Evolutionary conservation across 2,329 filamentous ascomycete species (phyloP).

Genomic region (Calonectria leucothoes): DNA sequence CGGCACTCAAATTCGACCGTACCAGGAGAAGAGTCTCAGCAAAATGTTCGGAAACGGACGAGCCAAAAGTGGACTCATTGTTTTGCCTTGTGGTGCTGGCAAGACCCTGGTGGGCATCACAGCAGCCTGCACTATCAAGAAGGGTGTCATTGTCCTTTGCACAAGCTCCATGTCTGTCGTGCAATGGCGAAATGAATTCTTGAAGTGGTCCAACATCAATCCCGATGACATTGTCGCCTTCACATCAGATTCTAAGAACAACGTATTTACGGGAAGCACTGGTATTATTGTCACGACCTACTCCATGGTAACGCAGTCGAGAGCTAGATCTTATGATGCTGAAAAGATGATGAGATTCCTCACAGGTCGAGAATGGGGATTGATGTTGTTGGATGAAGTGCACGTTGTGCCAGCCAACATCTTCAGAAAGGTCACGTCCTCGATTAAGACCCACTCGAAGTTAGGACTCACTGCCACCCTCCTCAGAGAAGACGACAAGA

Average conservation of each 20-base stretch:
- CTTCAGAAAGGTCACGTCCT: constrained; percentile 92
- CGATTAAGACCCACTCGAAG: constrained; percentile 95
- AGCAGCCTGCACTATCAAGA: constrained; percentile 97
- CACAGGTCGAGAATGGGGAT: constrained; percentile 89
- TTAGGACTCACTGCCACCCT: constrained; percentile 94
- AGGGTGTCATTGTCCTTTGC: constrained; percentile 93
- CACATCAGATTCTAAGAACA: constrained; percentile 89
- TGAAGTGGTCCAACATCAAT: constrained; percentile 97
- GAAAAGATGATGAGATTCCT: constrained; percentile 99
- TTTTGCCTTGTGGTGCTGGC: constrained; percentile 93
- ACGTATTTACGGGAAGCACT: constrained; percentile 83
- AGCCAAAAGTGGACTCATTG: constrained; percentile 97
- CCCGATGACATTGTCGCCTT: constrained; percentile 95
- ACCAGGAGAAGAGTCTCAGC: constrained; percentile 96
- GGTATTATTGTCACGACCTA: constrained; percentile 98
- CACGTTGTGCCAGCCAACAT: constrained; percentile 98
- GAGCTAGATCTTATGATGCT: constrained; percentile 89
- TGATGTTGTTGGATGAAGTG: constrained; percentile 97
- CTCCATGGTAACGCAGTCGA: constrained; percentile 96
- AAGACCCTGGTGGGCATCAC: constrained; percentile 99
- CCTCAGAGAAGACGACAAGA: constrained; percentile 97
- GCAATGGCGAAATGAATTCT: constrained; percentile 95
- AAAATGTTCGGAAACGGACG: constrained; percentile 99
- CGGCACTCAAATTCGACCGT: constrained; percentile 89
- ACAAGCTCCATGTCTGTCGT: constrained; percentile 98